A percentile compares a stretch with the other conserved stretches of the same genome.
Conservation (phyloP, 768 basidiomycete genomes). For the Mycena latifolia region DNA sequence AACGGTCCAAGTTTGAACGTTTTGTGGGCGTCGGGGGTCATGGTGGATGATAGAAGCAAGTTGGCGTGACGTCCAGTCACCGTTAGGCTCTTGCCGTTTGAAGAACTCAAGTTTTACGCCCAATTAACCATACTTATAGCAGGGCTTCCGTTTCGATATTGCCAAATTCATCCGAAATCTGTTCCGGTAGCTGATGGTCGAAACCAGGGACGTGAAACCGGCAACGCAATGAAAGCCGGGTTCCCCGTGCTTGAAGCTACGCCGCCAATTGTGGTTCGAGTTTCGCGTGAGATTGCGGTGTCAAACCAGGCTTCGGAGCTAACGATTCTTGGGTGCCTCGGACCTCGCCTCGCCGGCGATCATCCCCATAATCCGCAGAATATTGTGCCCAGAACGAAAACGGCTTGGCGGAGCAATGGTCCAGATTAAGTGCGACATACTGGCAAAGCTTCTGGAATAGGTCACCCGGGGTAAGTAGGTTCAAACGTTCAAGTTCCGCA, state of each 20-base stretch:
- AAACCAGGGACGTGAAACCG: constrained; percentile 14
- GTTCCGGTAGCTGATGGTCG: constrained; percentile 18
- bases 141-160: not conserved
- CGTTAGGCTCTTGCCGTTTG: constrained; percentile 3
- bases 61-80: constrained; percentile 1
- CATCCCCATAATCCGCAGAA: too few relatives aligned
- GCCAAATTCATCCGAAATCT: constrained; percentile 13
- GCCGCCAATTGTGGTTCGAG: not conserved
- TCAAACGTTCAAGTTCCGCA: not conserved
- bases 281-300: constrained; percentile 3
- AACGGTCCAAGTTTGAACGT: constrained; percentile 34
- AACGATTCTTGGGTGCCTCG: too few relatives aligned
- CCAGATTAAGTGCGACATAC: not conserved
- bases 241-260: constrained; percentile 31
- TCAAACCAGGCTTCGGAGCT: too few relatives aligned
- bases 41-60: constrained; percentile 16
- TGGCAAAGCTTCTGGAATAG: too few relatives aligned
- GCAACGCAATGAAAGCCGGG: constrained; percentile 20
- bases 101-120: not conserved
- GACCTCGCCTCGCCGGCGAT: too few relatives aligned
- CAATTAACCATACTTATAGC: constrained; percentile 17
- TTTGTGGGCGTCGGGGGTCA: constrained; percentile 23
- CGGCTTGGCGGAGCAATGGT: too few relatives aligned
- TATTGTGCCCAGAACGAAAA: too few relatives aligned
- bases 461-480: not conserved